Percentiles rank a stretch among this genome's conserved stretches.
phyloP scores from a whole-genome alignment of 768 basidiomycete genomes.

The Pholiota molesta region DNA sequence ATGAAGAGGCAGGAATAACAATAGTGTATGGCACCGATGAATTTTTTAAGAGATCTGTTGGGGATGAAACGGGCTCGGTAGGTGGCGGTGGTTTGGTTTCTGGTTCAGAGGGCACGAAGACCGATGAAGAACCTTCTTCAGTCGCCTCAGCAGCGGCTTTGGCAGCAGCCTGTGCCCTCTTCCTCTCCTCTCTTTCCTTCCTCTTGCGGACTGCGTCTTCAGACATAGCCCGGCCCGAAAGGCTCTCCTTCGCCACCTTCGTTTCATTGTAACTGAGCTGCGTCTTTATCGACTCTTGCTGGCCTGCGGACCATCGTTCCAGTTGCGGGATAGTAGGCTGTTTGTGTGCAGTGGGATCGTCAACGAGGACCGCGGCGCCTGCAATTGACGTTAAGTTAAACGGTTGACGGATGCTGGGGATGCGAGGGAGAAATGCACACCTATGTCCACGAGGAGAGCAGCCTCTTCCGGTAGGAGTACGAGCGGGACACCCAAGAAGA shows the following conservation, averaged over 20 bases:
- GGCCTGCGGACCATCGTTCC: conserved; percentile 52
- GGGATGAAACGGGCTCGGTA: conserved; percentile 6
- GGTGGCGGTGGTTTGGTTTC: conserved; percentile 15
- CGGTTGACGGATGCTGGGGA: neutral
- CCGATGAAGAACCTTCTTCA: neutral
- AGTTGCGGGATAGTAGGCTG: conserved; percentile 51
- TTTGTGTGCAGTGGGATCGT: conserved; percentile 65
- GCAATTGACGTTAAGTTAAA: conserved; percentile 5
- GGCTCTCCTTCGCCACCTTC: conserved; percentile 50
- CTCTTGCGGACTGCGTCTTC: conserved; percentile 74
- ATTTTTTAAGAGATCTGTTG: conserved; percentile 9
- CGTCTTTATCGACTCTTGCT: conserved; percentile 45
- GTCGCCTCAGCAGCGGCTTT: conserved; percentile 15
- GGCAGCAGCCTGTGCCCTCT: conserved; percentile 22
- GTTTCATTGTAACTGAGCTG: conserved; percentile 54
- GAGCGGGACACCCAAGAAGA: conserved; percentile 92
- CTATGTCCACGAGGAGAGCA: conserved; percentile 81
- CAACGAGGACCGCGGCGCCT: conserved; percentile 80
- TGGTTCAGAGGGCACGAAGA: neutral
- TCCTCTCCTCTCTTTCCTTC: conserved; percentile 62
- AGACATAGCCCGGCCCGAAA: conserved; percentile 46
- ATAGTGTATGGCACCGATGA: conserved; percentile 49
- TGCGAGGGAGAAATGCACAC: conserved; percentile 41
- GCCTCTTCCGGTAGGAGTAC: conserved; percentile 91
- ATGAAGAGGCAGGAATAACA: conserved; percentile 68